phyloP scores from a whole-genome alignment of 495 filamentous ascomycete species.

The Talaromyces adpressus region DNA sequence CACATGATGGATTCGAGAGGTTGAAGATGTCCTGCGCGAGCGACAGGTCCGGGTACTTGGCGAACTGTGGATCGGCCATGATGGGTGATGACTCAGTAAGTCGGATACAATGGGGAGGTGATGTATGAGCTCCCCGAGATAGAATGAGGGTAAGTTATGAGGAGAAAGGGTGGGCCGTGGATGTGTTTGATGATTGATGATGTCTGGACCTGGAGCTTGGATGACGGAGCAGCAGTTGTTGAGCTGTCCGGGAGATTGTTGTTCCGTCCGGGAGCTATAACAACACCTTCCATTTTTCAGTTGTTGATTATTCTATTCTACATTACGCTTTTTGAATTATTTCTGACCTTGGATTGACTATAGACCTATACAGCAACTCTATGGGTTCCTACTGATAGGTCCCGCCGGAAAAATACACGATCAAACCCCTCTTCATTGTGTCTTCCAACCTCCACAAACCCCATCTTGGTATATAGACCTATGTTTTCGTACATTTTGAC shows the following conservation, averaged over 20 bases:
- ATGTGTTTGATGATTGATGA: background rate
- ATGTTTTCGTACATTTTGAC: constrained; percentile 33
- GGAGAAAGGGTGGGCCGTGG: background rate
- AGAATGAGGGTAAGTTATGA: background rate
- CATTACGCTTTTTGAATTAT: background rate
- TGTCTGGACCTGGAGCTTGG: background rate
- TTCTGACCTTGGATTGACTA: background rate
- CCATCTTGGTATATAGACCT: constrained; percentile 22
- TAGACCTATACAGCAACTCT: background rate
- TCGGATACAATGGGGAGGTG: background rate
- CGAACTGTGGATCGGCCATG: constrained; percentile 97
- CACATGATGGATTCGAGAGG: constrained; percentile 80
- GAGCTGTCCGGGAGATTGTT: background rate
- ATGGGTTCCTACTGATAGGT: background rate
- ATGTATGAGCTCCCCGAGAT: background rate
- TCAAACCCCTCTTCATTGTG: constrained; percentile 10
- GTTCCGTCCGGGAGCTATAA: background rate
- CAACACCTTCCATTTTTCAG: background rate
- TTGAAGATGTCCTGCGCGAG: constrained; percentile 97
- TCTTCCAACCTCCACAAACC: constrained; percentile 25
- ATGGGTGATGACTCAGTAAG: constrained; percentile 20
- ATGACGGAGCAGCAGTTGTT: constrained; percentile 1
- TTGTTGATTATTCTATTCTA: background rate
- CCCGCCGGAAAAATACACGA: background rate
- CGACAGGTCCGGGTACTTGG: constrained; percentile 85